These are phyloP conservation scores for Lentinula lateritia DNA, from an alignment of 768 basidiomycete species.

Conservation along the genomic window DNA sequence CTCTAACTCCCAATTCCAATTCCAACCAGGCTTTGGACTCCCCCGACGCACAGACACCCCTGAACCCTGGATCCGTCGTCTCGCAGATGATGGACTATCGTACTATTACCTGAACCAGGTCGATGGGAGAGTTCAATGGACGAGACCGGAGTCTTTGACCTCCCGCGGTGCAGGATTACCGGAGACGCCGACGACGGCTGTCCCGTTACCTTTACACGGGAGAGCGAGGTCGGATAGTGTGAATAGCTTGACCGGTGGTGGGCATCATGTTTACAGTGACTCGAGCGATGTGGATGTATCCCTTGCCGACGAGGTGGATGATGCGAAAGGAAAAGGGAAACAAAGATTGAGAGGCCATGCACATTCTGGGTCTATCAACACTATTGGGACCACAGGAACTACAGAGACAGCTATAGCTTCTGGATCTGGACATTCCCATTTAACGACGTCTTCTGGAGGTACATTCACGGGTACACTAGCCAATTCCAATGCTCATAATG, in stretches of 20 bases:
- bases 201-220: background rate
- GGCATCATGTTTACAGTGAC: background rate
- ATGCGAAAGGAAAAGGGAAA: too few species aligned
- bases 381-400: too few species aligned
- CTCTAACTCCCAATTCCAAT: too few species aligned
- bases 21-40: slow-evolving; percentile 52
- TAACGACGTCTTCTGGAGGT: too few species aligned
- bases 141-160: slow-evolving; percentile 33
- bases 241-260: background rate
- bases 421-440: slow-evolving; percentile 6
- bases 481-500: background rate
- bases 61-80: slow-evolving; percentile 77
- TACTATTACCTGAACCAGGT: slow-evolving; percentile 75
- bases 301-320: too few species aligned
- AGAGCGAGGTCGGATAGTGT: background rate
- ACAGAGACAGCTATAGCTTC: too few species aligned
- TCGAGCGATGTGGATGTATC: too few species aligned
- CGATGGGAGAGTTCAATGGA: slow-evolving; percentile 67
- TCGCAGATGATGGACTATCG: slow-evolving; percentile 78
- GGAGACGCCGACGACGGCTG: background rate
- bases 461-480: background rate
- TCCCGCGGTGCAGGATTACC: slow-evolving; percentile 19
- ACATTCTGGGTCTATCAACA: too few species aligned
- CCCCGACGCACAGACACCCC: slow-evolving; percentile 56
- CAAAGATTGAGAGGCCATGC: too few species aligned